phyloP scores from a whole-genome alignment of 331 rosid species.

The Cydonia oblonga region DNA sequence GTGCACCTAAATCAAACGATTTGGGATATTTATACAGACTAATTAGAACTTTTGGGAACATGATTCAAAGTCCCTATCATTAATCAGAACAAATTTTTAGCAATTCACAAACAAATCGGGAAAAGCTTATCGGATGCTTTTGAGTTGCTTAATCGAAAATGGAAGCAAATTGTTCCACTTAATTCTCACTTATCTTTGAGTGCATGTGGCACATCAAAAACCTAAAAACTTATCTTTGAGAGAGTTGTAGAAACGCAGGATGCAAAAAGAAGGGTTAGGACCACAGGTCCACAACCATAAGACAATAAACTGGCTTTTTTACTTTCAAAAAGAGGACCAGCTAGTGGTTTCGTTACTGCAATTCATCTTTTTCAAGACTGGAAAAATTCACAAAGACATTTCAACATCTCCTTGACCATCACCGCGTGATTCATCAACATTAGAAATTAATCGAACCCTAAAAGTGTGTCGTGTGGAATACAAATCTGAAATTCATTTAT shows the following conservation, averaged over 20 bases:
- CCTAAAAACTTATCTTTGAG: not conserved
- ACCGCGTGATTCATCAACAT: no score
- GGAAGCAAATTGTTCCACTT: not conserved
- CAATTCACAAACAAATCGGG: not conserved
- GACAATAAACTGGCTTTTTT: not conserved
- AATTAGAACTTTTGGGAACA: not conserved
- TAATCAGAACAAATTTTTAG: not conserved
- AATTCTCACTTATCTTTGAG: not conserved
- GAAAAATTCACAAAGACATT: no score
- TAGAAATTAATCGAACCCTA: no score
- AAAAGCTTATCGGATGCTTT: not conserved
- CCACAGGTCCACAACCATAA: not conserved
- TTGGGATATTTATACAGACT: not conserved
- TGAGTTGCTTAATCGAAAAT: conserved; percentile 10
- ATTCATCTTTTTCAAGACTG: no score
- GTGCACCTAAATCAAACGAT: not conserved
- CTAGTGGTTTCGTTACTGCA: no score
- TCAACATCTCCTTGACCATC: no score
- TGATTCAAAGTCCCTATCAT: not conserved
- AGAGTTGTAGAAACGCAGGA: not conserved
- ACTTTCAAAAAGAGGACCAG: no score
- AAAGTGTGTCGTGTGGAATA: no score
- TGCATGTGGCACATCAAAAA: not conserved
- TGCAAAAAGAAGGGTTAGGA: not conserved
- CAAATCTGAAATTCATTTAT: no score